phyloP scores from a whole-genome alignment of 2,329 filamentous ascomycete genomes.

The Aspergillus caelatus region DNA sequence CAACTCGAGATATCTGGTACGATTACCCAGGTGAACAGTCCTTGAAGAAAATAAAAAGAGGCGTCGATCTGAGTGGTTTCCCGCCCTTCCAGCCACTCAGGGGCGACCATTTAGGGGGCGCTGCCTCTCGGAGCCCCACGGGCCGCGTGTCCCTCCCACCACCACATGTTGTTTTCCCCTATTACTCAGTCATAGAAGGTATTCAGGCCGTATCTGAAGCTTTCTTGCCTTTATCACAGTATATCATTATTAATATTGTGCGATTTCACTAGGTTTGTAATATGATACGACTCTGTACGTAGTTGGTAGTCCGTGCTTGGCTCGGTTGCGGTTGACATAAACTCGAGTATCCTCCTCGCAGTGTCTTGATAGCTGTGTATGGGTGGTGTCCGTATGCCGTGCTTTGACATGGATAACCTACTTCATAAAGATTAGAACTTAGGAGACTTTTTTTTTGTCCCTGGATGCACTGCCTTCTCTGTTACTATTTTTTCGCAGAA shows the following conservation, averaged over 20 bases:
- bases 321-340: not conserved
- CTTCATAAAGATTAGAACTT: not conserved
- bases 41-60: constrained; percentile 1
- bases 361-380: too few species aligned
- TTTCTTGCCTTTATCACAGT: not conserved
- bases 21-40: not conserved
- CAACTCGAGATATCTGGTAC: not conserved
- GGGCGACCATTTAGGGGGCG: constrained; percentile 5
- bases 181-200: not conserved
- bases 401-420: not conserved
- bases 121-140: constrained; percentile 21
- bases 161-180: constrained; percentile 11
- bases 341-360: not conserved
- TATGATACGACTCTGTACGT: not conserved
- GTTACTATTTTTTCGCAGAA: not conserved
- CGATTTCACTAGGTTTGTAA: not conserved
- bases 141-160: constrained; percentile 27
- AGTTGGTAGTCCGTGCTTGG: not conserved
- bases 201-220: not conserved
- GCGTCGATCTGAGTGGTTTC: constrained; percentile 22
- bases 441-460: not conserved
- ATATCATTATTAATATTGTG: constrained; percentile 2
- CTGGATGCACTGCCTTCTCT: not conserved
- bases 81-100: constrained; percentile 23
- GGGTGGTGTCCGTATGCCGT: not conserved